phyloP scores from a whole-genome alignment of 2,329 filamentous ascomycete genomes.

The Harringtonia lauricola region DNA sequence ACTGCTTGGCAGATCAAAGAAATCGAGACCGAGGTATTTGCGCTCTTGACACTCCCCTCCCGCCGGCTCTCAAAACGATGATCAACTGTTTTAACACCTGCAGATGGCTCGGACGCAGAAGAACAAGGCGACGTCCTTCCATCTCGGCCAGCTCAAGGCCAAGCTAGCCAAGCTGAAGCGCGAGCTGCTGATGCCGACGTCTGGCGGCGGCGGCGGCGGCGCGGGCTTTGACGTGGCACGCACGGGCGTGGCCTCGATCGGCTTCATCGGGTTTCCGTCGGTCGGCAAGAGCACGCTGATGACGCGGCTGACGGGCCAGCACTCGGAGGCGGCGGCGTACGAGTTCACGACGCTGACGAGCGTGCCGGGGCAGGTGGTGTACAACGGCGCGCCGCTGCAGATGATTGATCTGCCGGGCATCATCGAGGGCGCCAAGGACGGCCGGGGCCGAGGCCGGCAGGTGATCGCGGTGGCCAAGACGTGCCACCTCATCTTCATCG shows the following conservation, averaged over 20 bases:
- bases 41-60: not conserved
- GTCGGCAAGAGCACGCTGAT: constrained; percentile 98
- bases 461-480: constrained; percentile 99
- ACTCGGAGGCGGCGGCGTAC: constrained; percentile 94
- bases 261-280: constrained; percentile 96
- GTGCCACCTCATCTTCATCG: constrained; percentile 97
- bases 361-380: constrained; percentile 88
- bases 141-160: constrained; percentile 92
- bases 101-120: constrained; percentile 96
- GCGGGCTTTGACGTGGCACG: constrained; percentile 94
- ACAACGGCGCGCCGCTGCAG: constrained; percentile 95
- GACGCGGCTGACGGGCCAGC: constrained; percentile 87
- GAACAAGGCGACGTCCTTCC: constrained; percentile 90
- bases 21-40: constrained; percentile 74
- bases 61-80: not conserved
- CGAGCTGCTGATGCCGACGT: constrained; percentile 77
- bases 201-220: constrained; percentile 70
- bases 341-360: constrained; percentile 98
- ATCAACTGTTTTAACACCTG: constrained; percentile 1
- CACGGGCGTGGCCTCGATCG: constrained; percentile 93
- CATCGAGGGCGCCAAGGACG: constrained; percentile 96
- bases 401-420: constrained; percentile 98
- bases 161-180: constrained; percentile 97
- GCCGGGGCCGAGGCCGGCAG: constrained; percentile 92
- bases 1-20: constrained; percentile 68